Evolutionary conservation across 148 eudicot genomes (phyloP).

Genomic region (Rhododendron simsii): DNA sequence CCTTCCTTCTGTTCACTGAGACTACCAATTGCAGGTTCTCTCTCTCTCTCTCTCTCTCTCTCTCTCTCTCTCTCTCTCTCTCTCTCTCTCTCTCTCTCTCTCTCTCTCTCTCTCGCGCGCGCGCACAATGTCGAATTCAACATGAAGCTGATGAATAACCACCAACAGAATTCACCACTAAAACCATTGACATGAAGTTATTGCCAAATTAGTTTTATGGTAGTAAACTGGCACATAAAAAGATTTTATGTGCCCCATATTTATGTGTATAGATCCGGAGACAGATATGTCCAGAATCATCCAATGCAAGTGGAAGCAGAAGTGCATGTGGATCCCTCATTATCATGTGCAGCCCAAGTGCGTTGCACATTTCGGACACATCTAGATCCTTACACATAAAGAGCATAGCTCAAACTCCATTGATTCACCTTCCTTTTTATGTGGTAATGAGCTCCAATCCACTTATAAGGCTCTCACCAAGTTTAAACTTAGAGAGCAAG

Average conservation of each 20-base stretch:
- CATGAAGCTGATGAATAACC: not conserved
- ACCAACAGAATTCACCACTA: not conserved
- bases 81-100: not conserved
- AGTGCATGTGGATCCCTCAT: not conserved
- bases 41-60: slow-evolving; percentile 3
- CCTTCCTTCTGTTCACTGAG: slow-evolving; percentile 76
- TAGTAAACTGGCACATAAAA: not conserved
- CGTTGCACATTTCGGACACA: not conserved
- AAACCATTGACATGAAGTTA: not conserved
- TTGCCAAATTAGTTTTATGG: not conserved
- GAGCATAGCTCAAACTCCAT: not conserved
- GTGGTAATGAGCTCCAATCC: not conserved
- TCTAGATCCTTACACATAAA: not conserved
- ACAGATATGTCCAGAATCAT: not conserved
- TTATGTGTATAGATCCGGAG: not conserved
- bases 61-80: slow-evolving; percentile 5
- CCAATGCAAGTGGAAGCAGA: not conserved
- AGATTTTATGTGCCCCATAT: not conserved
- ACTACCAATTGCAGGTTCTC: slow-evolving; percentile 87
- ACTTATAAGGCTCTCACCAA: not conserved
- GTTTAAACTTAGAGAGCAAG: not conserved
- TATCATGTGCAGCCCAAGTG: not conserved
- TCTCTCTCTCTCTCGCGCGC: not conserved
- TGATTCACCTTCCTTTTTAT: not conserved
- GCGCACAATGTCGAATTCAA: not conserved